Evolutionary conservation across 2,329 filamentous ascomycete species (phyloP).

Genomic region (Bipolaris victoriae): DNA sequence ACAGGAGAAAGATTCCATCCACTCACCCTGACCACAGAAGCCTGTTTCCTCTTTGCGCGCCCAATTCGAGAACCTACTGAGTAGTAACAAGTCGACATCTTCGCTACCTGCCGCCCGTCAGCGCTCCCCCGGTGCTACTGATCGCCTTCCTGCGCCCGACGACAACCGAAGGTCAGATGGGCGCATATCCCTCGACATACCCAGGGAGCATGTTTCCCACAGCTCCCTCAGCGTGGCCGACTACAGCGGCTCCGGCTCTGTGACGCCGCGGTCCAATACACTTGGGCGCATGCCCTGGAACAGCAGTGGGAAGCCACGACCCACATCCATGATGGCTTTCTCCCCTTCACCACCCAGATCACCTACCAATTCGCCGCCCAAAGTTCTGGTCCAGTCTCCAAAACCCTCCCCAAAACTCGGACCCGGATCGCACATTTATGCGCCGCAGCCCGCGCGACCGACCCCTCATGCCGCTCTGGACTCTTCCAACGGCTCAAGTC

Average conservation of each 20-base stretch:
- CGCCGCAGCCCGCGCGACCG: conserved; percentile 43
- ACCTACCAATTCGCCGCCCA: conserved; percentile 63
- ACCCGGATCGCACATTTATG: conserved; percentile 35
- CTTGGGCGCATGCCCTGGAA: conserved; percentile 41
- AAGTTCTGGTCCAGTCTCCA: conserved; percentile 72
- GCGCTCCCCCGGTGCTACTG: conserved; percentile 41
- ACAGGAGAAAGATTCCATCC: not conserved
- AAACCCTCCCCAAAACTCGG: conserved; percentile 65
- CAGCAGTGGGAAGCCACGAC: conserved; percentile 48
- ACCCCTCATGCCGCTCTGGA: conserved; percentile 35
- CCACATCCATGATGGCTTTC: conserved; percentile 58
- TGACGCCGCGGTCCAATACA: conserved; percentile 47
- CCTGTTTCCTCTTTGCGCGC: conserved; percentile 82
- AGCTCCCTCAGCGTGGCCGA: conserved; percentile 42
- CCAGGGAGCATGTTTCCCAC: conserved; percentile 37
- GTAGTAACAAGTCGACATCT: conserved; percentile 33
- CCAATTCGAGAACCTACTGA: conserved; percentile 79
- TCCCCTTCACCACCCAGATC: conserved; percentile 54
- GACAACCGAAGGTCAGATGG: conserved; percentile 40
- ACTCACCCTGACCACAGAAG: conserved; percentile 59
- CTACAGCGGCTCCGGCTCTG: conserved; percentile 43
- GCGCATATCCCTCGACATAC: conserved; percentile 52
- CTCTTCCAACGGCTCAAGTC: conserved; percentile 33
- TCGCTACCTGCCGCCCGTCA: conserved; percentile 33
- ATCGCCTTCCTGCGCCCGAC: conserved; percentile 39